These are phyloP conservation scores for Laguncularia racemosa DNA, from an alignment of 345 rosid species.

Conservation along the genomic window DNA sequence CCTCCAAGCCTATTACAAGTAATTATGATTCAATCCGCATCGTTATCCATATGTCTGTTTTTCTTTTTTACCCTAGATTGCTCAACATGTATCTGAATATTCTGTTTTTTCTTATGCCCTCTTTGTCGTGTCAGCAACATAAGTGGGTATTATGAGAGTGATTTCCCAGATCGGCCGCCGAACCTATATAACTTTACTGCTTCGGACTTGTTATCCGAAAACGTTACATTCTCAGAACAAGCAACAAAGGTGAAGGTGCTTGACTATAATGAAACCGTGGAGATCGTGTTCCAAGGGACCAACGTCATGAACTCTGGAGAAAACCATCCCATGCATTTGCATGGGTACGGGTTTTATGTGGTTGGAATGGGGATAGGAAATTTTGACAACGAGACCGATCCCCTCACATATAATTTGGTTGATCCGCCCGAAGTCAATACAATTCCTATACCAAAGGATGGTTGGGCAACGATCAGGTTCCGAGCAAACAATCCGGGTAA, in stretches of 20 bases:
- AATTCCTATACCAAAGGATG: constrained; percentile 18
- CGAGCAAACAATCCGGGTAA: constrained; percentile 26
- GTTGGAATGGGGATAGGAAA: constrained; percentile 18
- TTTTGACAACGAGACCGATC: constrained; percentile 19
- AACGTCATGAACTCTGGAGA: constrained; percentile 19
- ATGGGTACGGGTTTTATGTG: constrained; percentile 24
- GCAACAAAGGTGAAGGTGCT: constrained; percentile 27
- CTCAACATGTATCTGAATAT: not conserved
- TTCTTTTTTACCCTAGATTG: too few relatives aligned
- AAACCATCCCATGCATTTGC: constrained; percentile 34
- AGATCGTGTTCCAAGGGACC: constrained; percentile 30
- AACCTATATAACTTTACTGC: constrained; percentile 25
- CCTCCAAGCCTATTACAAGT: constrained; percentile 38
- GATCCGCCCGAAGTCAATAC: constrained; percentile 30
- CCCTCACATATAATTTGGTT: constrained; percentile 17
- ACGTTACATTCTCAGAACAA: constrained; percentile 11
- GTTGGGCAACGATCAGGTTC: constrained; percentile 29
- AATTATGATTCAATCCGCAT: not conserved
- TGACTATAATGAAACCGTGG: constrained; percentile 18
- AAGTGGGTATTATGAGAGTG: constrained; percentile 26
- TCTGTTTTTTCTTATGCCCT: not conserved
- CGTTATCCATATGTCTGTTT: too few relatives aligned
- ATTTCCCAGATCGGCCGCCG: constrained; percentile 34
- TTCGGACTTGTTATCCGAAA: constrained; percentile 11
- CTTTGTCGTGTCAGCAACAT: constrained; percentile 9